Evolutionary conservation across 2,329 filamentous ascomycete genomes (phyloP), one percentile per base, ranked within the genome.

Genomic region (Fusarium mundagurra): DNA sequence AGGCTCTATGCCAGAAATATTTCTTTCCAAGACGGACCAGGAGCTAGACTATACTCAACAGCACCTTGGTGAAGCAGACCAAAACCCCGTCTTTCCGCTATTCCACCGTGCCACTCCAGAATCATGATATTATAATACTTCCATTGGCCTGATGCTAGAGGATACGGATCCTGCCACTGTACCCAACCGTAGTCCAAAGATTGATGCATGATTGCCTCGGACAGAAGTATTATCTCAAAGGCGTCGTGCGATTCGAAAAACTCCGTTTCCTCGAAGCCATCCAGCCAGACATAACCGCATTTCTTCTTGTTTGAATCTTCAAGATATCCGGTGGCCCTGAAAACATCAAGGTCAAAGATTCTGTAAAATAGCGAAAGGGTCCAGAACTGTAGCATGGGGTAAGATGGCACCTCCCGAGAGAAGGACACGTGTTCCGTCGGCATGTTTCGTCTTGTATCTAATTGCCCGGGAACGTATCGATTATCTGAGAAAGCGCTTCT

Each of bases 351-450:
- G 3, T n/a, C 47, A 7, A 1, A n/a, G 8, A 50, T 33, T 18
- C 22, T 50, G 11, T 33, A 50, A 2, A 50, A 13, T 0, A 50
- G 5, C 3, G 47, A 50, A 50, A 50, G 16, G 11, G 29, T 50
- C 47, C 47, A 50, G 20, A 50, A 50, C 10, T 50, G 47, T 0
- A 50, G 22, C 0, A 33, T 17, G 3, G 5, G 47, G 29, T 50
- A 50, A 18, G 47, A 13, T 9, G 47, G 29, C 5, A 50, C 3
- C 18, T n/a, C 22, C 8, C 22, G 2, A 33, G 47, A n/a, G 29
- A 50, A 50, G 5, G 10, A 33, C 0, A 33, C 0, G 0, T 33
- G 0, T 3, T 50, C 22, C 0, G 47, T 33, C 0, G 47, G 7
- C 22, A 50, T 18, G 10, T 20, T 50, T 50, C 5, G 47, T 2